phyloP scores from a whole-genome alignment of 345 rosid species.

The Heritiera littoralis region DNA sequence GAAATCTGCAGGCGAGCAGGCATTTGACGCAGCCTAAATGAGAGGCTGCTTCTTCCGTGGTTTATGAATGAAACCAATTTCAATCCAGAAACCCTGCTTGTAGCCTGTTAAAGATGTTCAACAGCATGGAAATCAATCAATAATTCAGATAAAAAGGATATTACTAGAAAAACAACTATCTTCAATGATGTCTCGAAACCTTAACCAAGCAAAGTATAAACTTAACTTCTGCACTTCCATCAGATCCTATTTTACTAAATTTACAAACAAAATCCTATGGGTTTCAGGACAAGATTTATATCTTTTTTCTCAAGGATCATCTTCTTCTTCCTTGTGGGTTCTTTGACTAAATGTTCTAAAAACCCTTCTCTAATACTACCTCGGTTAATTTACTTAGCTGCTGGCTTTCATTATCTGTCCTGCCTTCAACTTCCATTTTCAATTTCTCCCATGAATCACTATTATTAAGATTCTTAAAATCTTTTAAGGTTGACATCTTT shows the following conservation, averaged over 20 bases:
- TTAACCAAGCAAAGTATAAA: neutral
- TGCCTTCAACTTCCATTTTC: no score
- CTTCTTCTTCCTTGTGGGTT: neutral
- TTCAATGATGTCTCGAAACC: neutral
- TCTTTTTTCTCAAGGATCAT: neutral
- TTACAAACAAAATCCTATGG: neutral
- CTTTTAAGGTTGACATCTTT: neutral
- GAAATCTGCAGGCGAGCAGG: conserved; percentile 52
- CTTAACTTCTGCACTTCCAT: neutral
- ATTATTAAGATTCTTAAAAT: no score
- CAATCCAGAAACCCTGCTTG: conserved; percentile 34
- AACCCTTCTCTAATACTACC: neutral
- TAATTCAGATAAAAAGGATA: neutral
- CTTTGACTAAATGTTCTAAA: neutral
- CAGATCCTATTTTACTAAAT: neutral
- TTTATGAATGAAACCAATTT: conserved; percentile 33
- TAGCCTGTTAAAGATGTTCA: conserved; percentile 33
- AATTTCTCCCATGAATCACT: no score
- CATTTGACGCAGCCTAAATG: conserved; percentile 33
- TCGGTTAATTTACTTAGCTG: neutral
- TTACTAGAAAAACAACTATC: neutral
- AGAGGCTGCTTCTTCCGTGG: conserved; percentile 41
- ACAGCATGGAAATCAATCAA: neutral
- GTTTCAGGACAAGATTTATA: no score
- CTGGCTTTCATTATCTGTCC: no score